Conservation (phyloP, 2,329 filamentous ascomycete species). For the Fusarium sp. region DNA sequence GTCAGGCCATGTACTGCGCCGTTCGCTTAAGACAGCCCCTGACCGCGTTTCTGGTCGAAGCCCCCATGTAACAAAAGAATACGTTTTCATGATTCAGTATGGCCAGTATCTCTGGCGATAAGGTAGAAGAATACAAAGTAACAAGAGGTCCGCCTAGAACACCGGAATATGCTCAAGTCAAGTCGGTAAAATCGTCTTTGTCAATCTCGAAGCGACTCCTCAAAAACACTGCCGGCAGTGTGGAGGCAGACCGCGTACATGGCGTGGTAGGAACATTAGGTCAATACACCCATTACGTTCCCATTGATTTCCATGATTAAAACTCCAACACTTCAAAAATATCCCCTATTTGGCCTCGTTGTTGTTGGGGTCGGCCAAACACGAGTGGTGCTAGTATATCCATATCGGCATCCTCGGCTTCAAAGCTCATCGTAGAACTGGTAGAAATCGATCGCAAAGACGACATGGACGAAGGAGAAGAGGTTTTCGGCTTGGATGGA, state of each 20-base stretch:
- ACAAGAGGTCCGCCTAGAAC: background rate
- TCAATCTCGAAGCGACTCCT: background rate
- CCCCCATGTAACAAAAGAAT: background rate
- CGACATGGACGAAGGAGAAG: slow-evolving; percentile 24
- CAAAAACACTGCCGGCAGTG: background rate
- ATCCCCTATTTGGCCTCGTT: slow-evolving; percentile 34
- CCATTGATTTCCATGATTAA: slow-evolving; percentile 5
- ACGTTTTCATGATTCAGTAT: background rate
- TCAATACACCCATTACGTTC: background rate
- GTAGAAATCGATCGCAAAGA: slow-evolving; percentile 35
- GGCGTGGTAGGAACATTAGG: background rate
- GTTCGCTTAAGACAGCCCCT: background rate
- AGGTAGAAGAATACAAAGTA: background rate
- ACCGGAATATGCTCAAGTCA: background rate
- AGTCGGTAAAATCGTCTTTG: background rate
- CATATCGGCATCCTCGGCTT: slow-evolving; percentile 28
- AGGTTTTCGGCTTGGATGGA: slow-evolving; percentile 10
- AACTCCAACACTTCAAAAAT: slow-evolving; percentile 37
- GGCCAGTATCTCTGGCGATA: background rate
- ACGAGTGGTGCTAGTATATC: slow-evolving; percentile 34
- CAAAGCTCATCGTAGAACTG: slow-evolving; percentile 36
- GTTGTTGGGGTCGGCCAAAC: slow-evolving; percentile 32
- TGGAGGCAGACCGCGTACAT: background rate
- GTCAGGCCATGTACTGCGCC: background rate
- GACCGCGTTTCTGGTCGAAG: background rate